Conservation (phyloP, 2,329 filamentous ascomycete genomes). For the Didymella exigua region DNA sequence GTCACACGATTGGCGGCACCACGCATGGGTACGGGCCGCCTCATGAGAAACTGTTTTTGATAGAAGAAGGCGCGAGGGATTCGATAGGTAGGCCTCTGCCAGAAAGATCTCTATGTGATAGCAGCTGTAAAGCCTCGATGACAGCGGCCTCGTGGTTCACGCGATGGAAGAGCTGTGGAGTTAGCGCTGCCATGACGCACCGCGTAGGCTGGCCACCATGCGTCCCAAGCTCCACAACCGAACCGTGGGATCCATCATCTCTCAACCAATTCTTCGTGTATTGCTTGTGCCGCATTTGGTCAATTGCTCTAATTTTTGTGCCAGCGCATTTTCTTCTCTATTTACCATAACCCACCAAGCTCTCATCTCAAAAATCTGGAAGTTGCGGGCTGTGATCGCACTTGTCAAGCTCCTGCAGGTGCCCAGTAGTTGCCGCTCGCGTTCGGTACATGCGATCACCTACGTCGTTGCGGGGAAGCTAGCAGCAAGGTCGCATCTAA, state of each 20-base stretch:
- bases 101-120: background rate
- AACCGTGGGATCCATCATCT: slow-evolving; percentile 16
- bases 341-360: background rate
- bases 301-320: slow-evolving; percentile 12
- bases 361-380: background rate
- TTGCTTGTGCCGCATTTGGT: slow-evolving; percentile 14
- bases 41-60: background rate
- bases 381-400: background rate
- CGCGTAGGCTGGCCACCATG: background rate
- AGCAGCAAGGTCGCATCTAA: slow-evolving; percentile 19
- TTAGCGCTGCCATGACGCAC: slow-evolving; percentile 9
- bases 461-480: slow-evolving; percentile 37
- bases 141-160: slow-evolving; percentile 7
- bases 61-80: background rate
- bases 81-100: background rate
- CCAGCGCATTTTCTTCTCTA: slow-evolving; percentile 2
- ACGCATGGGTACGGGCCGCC: background rate
- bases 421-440: slow-evolving; percentile 26
- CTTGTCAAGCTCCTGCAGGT: slow-evolving; percentile 24
- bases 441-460: slow-evolving; percentile 32
- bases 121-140: background rate
- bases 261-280: slow-evolving; percentile 20
- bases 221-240: background rate
- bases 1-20: slow-evolving; percentile 16
- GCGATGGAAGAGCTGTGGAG: slow-evolving; percentile 1